Base-by-base conservation (phyloP, 495 filamentous ascomycete genomes). In the Tuber magnatum region DNA sequence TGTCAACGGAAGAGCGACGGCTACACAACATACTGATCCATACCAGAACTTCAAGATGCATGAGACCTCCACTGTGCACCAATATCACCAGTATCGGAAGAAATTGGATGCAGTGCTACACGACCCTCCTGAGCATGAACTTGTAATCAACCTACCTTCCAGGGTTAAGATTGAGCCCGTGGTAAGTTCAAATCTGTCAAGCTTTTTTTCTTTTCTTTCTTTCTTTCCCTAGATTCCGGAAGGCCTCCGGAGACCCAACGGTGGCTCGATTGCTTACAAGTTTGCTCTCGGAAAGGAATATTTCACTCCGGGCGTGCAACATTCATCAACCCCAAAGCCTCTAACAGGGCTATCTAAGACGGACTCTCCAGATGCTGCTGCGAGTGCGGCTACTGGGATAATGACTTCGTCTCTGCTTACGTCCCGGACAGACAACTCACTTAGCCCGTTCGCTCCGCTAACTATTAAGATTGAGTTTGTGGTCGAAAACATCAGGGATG, bases 401-500 rank as follows among this genome's bases (percentile, higher is more conserved):
- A 68, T 78, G 77, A 71, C 76, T 77, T 76, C 80, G 77, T 79
- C 32, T 44, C 80, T 77, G 72, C 73, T 76, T 80, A 82, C 78
- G 71, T 77, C 73, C 68, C 82, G 71, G 79, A 83, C 78, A 56
- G 76, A 65, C 74, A 82, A 73, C 74, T 84, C 79, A 70, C 71
- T 39, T 71, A 85, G 83, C 77, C 87, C 83, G 41, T 92, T 88
- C 80, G 86, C 85, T 69, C 87, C 90, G 35, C 76, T 93, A 38
- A 86, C 82, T 28, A 81, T 92, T 32, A 83, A 84, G 61, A 92
- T 97, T 75, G 91, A 94, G 72, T 99, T 95, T 80, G 84, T 85
- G 22, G 87, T 92, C 10, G 89, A 90, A 73, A 87, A 88, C 61
- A 88, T 93, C 75, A 87, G 91, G 43, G 95, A 98, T 83, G 95